Evolutionary conservation across 2,329 filamentous ascomycete species (phyloP).

Genomic region (Sarocladium brachiariae): DNA sequence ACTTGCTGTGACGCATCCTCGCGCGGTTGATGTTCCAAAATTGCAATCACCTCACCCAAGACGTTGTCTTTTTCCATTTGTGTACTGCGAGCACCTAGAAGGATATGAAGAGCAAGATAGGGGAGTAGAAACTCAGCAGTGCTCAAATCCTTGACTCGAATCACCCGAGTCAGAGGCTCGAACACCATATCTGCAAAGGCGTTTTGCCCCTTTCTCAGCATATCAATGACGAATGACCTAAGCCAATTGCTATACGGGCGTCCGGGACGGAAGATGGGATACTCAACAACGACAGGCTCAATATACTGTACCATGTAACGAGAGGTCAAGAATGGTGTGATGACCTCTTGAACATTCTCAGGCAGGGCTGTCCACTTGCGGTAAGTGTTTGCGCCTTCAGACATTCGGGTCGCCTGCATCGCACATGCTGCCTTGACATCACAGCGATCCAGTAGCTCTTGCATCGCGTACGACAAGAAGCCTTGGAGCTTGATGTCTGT

Average conservation of each 20-base stretch:
- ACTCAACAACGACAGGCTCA: constrained; percentile 49
- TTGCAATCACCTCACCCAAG: constrained; percentile 63
- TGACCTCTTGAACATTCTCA: constrained; percentile 67
- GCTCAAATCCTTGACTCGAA: constrained; percentile 77
- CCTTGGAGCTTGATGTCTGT: constrained; percentile 84
- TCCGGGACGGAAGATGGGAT: constrained; percentile 69
- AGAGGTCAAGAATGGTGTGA: constrained; percentile 85
- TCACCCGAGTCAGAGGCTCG: constrained; percentile 70
- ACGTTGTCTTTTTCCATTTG: constrained; percentile 59
- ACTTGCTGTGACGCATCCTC: constrained; percentile 50
- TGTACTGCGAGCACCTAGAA: constrained; percentile 60
- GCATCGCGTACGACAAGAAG: constrained; percentile 90
- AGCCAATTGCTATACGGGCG: constrained; percentile 77
- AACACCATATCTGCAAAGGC: constrained; percentile 72
- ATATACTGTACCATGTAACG: constrained; percentile 68
- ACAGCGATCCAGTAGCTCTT: constrained; percentile 75
- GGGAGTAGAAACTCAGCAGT: constrained; percentile 86
- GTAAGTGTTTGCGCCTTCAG: constrained; percentile 53
- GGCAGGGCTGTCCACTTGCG: constrained; percentile 73
- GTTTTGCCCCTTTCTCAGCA: constrained; percentile 72
- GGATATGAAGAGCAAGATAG: constrained; percentile 75
- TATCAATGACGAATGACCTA: constrained; percentile 69
- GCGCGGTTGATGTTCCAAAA: constrained; percentile 58
- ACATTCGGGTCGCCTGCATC: constrained; percentile 29
- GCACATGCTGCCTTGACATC: constrained; percentile 57